Conservation (phyloP, 1,284 basidiomycete species). For the Sporisorium graminicola region DNA sequence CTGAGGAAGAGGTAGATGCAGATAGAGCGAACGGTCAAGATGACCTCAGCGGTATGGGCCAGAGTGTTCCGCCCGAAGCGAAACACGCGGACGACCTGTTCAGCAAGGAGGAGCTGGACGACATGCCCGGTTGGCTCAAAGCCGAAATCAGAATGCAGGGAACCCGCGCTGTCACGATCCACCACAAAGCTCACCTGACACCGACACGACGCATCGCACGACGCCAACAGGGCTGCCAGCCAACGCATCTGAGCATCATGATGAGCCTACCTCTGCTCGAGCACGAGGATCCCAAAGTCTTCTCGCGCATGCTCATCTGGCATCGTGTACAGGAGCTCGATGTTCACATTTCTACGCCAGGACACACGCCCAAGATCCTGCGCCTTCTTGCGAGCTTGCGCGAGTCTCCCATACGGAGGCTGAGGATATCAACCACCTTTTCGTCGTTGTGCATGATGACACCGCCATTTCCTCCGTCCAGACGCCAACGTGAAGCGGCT, state of each 20-base stretch:
- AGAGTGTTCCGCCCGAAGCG: conserved; percentile 16
- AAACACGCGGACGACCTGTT: conserved; percentile 39
- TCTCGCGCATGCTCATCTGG: conserved; percentile 61
- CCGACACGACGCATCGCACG: conserved; percentile 34
- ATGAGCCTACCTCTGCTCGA: conserved; percentile 63
- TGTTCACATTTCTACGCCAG: conserved; percentile 55
- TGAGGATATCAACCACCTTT: conserved; percentile 61
- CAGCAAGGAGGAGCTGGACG: conserved; percentile 50
- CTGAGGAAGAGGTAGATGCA: conserved; percentile 6
- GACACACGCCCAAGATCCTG: conserved; percentile 53
- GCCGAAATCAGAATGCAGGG: conserved; percentile 53
- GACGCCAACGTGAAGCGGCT: conserved; percentile 28
- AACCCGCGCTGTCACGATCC: conserved; percentile 50
- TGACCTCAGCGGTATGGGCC: background rate
- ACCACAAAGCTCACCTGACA: conserved; percentile 60
- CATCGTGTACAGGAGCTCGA: conserved; percentile 64
- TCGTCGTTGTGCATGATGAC: conserved; percentile 57
- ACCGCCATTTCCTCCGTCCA: conserved; percentile 46
- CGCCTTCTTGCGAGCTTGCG: conserved; percentile 50
- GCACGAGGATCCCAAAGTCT: conserved; percentile 61
- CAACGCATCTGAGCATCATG: conserved; percentile 59
- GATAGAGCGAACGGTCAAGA: background rate
- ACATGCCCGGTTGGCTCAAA: conserved; percentile 67
- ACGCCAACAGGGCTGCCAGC: conserved; percentile 53
- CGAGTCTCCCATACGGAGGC: conserved; percentile 50